Evolutionary conservation across 2,329 filamentous ascomycete genomes (phyloP).

Genomic region (Cladosporium sp.): DNA sequence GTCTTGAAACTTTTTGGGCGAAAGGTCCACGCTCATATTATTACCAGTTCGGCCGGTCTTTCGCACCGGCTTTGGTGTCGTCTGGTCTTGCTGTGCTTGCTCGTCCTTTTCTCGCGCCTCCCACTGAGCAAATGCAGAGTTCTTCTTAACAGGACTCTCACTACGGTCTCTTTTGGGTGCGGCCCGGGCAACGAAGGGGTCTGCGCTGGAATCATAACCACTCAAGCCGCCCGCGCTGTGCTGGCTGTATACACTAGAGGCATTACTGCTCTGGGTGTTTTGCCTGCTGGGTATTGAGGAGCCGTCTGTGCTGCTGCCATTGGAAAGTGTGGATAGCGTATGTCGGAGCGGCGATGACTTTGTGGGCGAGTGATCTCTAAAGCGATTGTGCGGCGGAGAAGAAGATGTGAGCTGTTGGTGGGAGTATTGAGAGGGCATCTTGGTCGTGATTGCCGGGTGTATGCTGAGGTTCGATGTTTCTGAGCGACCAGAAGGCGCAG

Average conservation of each 20-base stretch:
- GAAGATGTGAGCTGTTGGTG: slow-evolving; percentile 20
- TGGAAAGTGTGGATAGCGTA: slow-evolving; percentile 30
- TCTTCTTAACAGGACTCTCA: slow-evolving; percentile 34
- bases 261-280: slow-evolving; percentile 27
- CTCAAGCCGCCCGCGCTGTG: slow-evolving; percentile 18
- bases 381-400: slow-evolving; percentile 30
- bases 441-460: slow-evolving; percentile 9
- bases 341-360: slow-evolving; percentile 33
- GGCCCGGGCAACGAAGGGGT: slow-evolving; percentile 29
- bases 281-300: slow-evolving; percentile 26
- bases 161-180: slow-evolving; percentile 30
- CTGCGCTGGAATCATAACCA: slow-evolving; percentile 24
- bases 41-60: slow-evolving; percentile 9
- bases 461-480: background rate
- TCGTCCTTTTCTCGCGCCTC: slow-evolving; percentile 25
- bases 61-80: slow-evolving; percentile 8
- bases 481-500: background rate
- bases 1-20: slow-evolving; percentile 29
- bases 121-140: slow-evolving; percentile 27
- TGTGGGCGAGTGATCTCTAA: slow-evolving; percentile 29
- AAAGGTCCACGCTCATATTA: slow-evolving; percentile 13
- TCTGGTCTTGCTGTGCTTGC: slow-evolving; percentile 16
- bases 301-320: slow-evolving; percentile 30
- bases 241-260: slow-evolving; percentile 24
- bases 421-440: slow-evolving; percentile 12